Evolutionary conservation across 805 yeast genomes (phyloP), one percentile per base, ranked within the genome.

Genomic region (Zygotorulaspora sp.): DNA sequence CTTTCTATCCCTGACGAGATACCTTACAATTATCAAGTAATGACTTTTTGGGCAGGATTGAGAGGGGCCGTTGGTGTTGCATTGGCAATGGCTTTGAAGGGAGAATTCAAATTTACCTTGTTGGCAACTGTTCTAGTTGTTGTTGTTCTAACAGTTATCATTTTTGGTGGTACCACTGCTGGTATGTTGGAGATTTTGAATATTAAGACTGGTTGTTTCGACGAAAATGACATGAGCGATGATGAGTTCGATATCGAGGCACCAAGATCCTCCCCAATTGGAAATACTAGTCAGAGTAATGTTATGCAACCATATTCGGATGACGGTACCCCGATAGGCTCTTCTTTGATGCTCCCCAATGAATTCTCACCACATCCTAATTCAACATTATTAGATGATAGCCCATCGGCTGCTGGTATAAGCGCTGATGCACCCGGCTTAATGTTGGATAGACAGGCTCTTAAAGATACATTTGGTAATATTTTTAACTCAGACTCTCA

Each of bases 31-130:
- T 92, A 92, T 62, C 98, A 92, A 65, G 87, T 88, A 85, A 92
- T 92, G 98, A 87, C 90, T 35, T 92, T 92, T 61, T 92, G 99
- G 99, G 98, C 98, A 2, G 99, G 99, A 3, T 70, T 92, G 40
- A 74, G 99, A 57, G 99, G 99, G 43, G 99, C 99, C 1, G 99
- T 92, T 23, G 99, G 99, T 48, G 99, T 92, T 4, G 99, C 98
- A 0, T 73, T 92, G 54, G 98, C 98, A 0, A 87, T 94, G 79
- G 98, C 98, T 10, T 68, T 92, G 27, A 95, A 86, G 63, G 98
- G 97, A 44, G 96, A 90, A 55, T 80, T 85, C 39, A 90, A 89
- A 47, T 80, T 81, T 57, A 80, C 96, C 0, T 67, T 92, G 36
- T 66, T 90, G 37, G 99, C 98, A 2, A 94, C 98, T 0, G 96